Evolutionary conservation across 352 stramenopile species (phyloP), one percentile per base, ranked within the genome.

Genomic region (Globisporangium echinulatum): DNA sequence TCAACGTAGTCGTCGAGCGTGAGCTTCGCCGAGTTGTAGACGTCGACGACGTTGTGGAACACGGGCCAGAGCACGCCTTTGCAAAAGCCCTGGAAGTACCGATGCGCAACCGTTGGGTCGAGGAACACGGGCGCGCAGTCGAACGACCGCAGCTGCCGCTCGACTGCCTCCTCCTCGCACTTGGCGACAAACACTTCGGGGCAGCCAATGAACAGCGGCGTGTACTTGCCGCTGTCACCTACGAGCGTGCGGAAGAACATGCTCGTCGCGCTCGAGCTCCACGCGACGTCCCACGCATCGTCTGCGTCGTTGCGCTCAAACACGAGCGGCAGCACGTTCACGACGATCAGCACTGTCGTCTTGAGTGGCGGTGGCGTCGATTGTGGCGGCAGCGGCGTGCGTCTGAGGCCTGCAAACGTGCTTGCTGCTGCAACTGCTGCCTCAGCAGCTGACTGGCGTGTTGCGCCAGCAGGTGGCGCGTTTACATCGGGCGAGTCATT

Each of bases 41-140:
- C 94, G 59, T 98, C 96, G 40, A 97, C 87, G 5, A 98, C 89
- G 69, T 98, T 98, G 74, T 99, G 96, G 63, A 99, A 94, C 38
- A 98, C 83, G 1, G 96, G 96, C 96, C 96, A 99, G 14, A 99
- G 82, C n/a, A 98, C 85, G 51, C 94, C 92, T 69, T 99, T 98
- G 76, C 96, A 99, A 67, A 98, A 99, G 17, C 88, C 90, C 69
- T 96, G 78, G 68, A 93, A 96, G 71, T 94, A 94, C 25, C 73
- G 76, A 54, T 93, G 79, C 25, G 81, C 82, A 44, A 98, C 68
- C 4, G 73, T 65, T 10, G 90, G 83, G 49, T 98, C 90, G 39
- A 98, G 71, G 69, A 98, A 99, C 48, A 99, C 96, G 1, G 96
- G 95, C 25, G 98, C 92, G 64, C 95, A 99, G 58, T 97, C 83